phyloP scores from a whole-genome alignment of 2,329 filamentous ascomycete genomes.

The Apiospora aurea region DNA sequence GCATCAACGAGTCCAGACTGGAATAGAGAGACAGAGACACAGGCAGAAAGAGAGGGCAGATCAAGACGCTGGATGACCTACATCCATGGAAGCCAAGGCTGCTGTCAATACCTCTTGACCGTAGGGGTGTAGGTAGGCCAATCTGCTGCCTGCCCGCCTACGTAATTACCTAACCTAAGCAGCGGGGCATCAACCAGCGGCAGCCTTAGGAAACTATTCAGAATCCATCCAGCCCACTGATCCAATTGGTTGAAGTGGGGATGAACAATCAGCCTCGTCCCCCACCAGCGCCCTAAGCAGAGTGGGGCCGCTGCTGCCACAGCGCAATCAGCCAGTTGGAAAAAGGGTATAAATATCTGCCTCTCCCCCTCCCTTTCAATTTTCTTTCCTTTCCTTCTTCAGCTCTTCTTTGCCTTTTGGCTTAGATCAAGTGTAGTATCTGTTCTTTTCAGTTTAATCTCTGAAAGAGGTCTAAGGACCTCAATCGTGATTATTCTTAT shows the following conservation, averaged over 20 bases:
- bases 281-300: conserved; percentile 3
- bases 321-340: conserved; percentile 2
- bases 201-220: not conserved
- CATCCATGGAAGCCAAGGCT: not conserved
- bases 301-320: not conserved
- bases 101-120: not conserved
- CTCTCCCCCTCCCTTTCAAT: conserved; percentile 23
- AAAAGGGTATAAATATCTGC: conserved; percentile 25
- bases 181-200: not conserved
- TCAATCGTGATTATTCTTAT: conserved; percentile 65
- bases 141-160: not conserved
- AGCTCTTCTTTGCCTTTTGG: conserved; percentile 53
- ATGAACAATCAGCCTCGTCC: not conserved
- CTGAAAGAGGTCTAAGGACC: conserved; percentile 50
- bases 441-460: conserved; percentile 76
- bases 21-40: not conserved
- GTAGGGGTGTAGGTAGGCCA: not conserved
- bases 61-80: not conserved
- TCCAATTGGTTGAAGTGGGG: not conserved
- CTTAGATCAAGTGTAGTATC: conserved; percentile 58
- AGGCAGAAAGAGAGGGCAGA: not conserved
- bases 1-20: not conserved
- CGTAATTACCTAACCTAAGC: not conserved
- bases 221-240: not conserved
- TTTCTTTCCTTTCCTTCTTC: conserved; percentile 32